Evolutionary conservation across 305 asterid species (phyloP), one percentile per base, ranked within the genome.

Genomic region (Fraxinus velutina): DNA sequence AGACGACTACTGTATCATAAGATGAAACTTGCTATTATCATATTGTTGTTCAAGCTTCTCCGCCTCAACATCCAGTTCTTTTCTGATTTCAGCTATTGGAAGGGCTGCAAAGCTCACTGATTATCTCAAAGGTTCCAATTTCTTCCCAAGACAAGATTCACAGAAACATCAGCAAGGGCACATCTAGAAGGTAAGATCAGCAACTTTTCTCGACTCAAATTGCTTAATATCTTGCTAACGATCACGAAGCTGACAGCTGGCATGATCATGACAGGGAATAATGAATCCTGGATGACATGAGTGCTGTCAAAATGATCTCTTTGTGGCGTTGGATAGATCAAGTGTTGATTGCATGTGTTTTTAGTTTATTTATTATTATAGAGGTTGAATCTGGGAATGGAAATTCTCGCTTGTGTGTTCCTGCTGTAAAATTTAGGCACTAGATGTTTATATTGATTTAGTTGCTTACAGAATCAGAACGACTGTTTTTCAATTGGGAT

Each of bases 41-140:
- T 21, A 21, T 6, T 19, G 24, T 60, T 21, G 30, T 60, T 60
- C 70, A 60, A 21, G 30, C 9, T 60, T 60, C 70, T 21, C 0
- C 6, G 29, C 73, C 76, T 83, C 52, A 73, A 32, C 37, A 57
- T 57, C 33, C 72, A 39, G 71, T 50, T 74, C 13, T 77, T 64
- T 68, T 77, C 71, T 78, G 78, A 77, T 68, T 89, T 80, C 93
- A 96, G 99, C 90, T 96, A 64, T 81, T 96, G 91, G 99, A 96
- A 91, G 99, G 99, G 78, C 86, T 96, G 84, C 98, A 96, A 81
- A 96, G 97, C 83, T 93, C 98, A 0, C 89, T 93, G 76, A 78
- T 88, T 15, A 85, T 90, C 86, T 78, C 99, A n/a, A 96, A 94
- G 86, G n/a, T 89, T 62, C 93, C 96, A 47, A 81, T 95, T 13